phyloP scores from a whole-genome alignment of 2,329 filamentous ascomycete species.

The Aspergillus glaucus region DNA sequence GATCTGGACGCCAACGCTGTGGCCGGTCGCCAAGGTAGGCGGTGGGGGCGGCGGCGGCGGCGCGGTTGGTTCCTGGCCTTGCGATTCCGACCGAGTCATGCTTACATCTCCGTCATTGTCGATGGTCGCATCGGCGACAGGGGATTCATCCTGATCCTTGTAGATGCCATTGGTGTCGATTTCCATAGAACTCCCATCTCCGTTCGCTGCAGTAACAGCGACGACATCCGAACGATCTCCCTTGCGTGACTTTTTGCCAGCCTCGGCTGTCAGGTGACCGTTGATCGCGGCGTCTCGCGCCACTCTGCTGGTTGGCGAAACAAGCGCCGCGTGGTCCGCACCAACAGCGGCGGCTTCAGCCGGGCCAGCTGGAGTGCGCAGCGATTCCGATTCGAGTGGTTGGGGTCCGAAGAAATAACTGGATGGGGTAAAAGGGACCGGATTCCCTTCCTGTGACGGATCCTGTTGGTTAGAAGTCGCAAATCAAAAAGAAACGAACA shows the following conservation, averaged over 20 bases:
- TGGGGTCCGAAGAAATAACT: constrained; percentile 45
- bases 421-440: constrained; percentile 26
- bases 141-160: constrained; percentile 17
- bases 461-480: constrained; percentile 13
- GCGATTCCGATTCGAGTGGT: constrained; percentile 26
- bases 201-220: constrained; percentile 12
- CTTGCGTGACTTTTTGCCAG: constrained; percentile 29
- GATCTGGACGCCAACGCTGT: constrained; percentile 44
- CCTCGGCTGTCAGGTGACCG: constrained; percentile 29
- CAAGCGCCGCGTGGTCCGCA: constrained; percentile 24
- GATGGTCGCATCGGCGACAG: constrained; percentile 20
- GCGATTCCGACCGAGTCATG: constrained; percentile 25
- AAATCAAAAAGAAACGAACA: not conserved
- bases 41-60: constrained; percentile 23
- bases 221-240: constrained; percentile 12
- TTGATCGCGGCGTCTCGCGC: constrained; percentile 22
- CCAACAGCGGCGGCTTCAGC: constrained; percentile 17
- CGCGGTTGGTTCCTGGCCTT: constrained; percentile 26
- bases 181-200: constrained; percentile 33
- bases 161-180: constrained; percentile 33
- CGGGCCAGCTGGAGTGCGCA: constrained; percentile 22
- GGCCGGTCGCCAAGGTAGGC: constrained; percentile 38
- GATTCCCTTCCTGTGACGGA: constrained; percentile 32
- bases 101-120: constrained; percentile 42
- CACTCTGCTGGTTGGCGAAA: constrained; percentile 27